phyloP scores from a whole-genome alignment of 2,329 filamentous ascomycete species.

The Pyrenochaeta sp. region DNA sequence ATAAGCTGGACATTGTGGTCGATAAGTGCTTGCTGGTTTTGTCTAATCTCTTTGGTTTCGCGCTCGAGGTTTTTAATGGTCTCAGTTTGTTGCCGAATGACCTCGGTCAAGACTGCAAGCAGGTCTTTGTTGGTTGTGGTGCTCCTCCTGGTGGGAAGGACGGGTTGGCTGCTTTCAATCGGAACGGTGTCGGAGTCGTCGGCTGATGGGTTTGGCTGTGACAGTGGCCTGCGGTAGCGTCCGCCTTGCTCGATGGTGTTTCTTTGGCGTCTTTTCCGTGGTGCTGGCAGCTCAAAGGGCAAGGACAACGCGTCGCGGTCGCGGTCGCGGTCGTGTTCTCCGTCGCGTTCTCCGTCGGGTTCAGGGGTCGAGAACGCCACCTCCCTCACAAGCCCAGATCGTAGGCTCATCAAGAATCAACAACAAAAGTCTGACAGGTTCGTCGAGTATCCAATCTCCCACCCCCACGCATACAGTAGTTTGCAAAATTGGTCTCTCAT shows the following conservation, averaged over 20 bases:
- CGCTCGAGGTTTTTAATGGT: slow-evolving; percentile 10
- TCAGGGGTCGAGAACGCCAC: too few relatives aligned
- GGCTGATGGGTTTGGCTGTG: slow-evolving; percentile 8
- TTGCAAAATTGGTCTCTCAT: too few relatives aligned
- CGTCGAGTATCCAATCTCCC: too few relatives aligned
- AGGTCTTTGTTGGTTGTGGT: slow-evolving; percentile 12
- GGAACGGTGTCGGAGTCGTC: slow-evolving; percentile 8
- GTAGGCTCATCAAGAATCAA: too few relatives aligned
- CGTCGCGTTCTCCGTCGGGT: too few relatives aligned
- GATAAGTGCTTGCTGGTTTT: slow-evolving; percentile 9
- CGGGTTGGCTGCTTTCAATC: slow-evolving; percentile 9
- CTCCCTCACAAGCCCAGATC: too few relatives aligned
- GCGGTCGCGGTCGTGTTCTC: too few relatives aligned
- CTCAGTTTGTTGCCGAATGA: slow-evolving; percentile 9
- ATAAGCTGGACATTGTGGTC: slow-evolving; percentile 11
- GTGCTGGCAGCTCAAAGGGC: too few relatives aligned
- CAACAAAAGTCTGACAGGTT: too few relatives aligned
- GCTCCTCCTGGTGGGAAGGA: slow-evolving; percentile 6
- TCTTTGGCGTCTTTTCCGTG: slow-evolving; percentile 8
- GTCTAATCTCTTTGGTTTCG: slow-evolving; percentile 7
- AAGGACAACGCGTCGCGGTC: too few relatives aligned
- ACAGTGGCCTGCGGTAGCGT: slow-evolving; percentile 4
- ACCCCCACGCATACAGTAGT: too few relatives aligned
- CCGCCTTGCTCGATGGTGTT: slow-evolving; percentile 6
- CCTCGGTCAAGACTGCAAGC: slow-evolving; percentile 7